These are phyloP conservation scores for Pichia sp. DNA, from an alignment of 1,139 yeast genomes.

Conservation along the genomic window DNA sequence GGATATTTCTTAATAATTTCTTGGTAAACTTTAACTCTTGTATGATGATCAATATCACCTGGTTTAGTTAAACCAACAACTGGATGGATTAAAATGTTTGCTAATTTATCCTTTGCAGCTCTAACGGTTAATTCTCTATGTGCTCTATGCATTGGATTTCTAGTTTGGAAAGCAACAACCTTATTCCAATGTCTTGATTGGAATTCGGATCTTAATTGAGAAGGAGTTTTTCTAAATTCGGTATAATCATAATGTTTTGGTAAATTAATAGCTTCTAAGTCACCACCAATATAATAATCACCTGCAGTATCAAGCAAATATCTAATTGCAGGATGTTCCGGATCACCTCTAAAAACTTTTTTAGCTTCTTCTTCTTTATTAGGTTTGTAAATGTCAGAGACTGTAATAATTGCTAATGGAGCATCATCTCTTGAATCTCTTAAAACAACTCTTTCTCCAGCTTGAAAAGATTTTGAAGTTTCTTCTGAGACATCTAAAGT, in stretches of 20 bases:
- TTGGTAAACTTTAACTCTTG: slow-evolving; percentile 91
- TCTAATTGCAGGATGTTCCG: slow-evolving; percentile 89
- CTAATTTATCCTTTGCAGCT: slow-evolving; percentile 76
- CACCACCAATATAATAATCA: slow-evolving; percentile 84
- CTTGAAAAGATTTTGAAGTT: slow-evolving; percentile 41
- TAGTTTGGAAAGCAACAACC: slow-evolving; percentile 94
- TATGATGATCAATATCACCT: slow-evolving; percentile 96
- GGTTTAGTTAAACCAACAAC: slow-evolving; percentile 97
- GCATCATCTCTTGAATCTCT: slow-evolving; percentile 79
- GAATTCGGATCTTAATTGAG: slow-evolving; percentile 83
- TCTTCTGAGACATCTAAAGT: slow-evolving; percentile 67
- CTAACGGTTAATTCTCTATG: slow-evolving; percentile 94
- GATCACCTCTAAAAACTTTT: slow-evolving; percentile 90
- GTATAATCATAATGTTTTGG: slow-evolving; percentile 90
- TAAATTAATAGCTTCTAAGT: slow-evolving; percentile 71
- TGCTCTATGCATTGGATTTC: slow-evolving; percentile 98
- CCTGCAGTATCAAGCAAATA: slow-evolving; percentile 72
- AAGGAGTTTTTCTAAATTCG: slow-evolving; percentile 82
- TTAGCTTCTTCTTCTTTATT: slow-evolving; percentile 74
- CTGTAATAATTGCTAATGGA: slow-evolving; percentile 73
- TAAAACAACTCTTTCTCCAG: slow-evolving; percentile 64
- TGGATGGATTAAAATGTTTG: slow-evolving; percentile 87
- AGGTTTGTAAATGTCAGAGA: slow-evolving; percentile 76
- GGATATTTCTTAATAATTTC: slow-evolving; percentile 90
- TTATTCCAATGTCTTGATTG: slow-evolving; percentile 76